Percentiles rank a stretch among this genome's conserved stretches.
Evolutionary conservation across 305 asterid species (phyloP).

Genomic region (Andrographis paniculata): DNA sequence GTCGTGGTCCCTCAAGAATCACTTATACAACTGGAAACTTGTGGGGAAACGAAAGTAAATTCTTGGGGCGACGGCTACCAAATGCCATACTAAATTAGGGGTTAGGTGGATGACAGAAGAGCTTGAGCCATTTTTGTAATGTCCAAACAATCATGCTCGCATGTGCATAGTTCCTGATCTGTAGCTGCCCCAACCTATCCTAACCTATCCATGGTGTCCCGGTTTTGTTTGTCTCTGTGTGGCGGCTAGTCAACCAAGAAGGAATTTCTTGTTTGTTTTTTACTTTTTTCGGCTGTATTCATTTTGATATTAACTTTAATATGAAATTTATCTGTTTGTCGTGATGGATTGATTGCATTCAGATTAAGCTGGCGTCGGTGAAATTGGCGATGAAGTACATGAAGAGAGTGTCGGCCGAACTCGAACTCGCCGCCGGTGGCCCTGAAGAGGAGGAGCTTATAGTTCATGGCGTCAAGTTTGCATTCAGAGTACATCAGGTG

Average conservation of each 20-base stretch:
- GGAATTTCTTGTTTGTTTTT: conserved; percentile 18
- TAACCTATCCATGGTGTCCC: conserved; percentile 2
- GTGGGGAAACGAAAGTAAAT: conserved; percentile 24
- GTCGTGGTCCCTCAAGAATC: conserved; percentile 29
- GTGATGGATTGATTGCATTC: conserved; percentile 18
- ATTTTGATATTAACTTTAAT: too few relatives aligned
- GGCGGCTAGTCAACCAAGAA: conserved; percentile 16
- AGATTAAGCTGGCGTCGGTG: conserved; percentile 97
- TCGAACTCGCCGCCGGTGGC: conserved; percentile 69
- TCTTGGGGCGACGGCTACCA: conserved; percentile 15
- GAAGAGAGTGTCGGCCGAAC: conserved; percentile 90
- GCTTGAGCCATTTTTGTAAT: conserved; percentile 25
- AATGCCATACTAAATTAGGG: conserved; percentile 17
- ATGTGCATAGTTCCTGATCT: conserved; percentile 48
- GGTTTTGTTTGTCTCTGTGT: conserved; percentile 11
- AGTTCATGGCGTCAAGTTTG: conserved; percentile 87
- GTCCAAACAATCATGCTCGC: conserved; percentile 36
- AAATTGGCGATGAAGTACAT: conserved; percentile 92
- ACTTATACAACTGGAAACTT: conserved; percentile 24
- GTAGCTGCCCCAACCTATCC: conserved; percentile 27
- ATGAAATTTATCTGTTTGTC: too few relatives aligned
- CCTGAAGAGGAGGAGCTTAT: conserved; percentile 93
- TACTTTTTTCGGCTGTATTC: neutral
- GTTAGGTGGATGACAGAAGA: conserved; percentile 42
- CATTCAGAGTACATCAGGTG: conserved; percentile 71